These are phyloP conservation scores for Carex littledalei DNA, from an alignment of 176 grass and related monocot genomes.

Conservation along the genomic window DNA sequence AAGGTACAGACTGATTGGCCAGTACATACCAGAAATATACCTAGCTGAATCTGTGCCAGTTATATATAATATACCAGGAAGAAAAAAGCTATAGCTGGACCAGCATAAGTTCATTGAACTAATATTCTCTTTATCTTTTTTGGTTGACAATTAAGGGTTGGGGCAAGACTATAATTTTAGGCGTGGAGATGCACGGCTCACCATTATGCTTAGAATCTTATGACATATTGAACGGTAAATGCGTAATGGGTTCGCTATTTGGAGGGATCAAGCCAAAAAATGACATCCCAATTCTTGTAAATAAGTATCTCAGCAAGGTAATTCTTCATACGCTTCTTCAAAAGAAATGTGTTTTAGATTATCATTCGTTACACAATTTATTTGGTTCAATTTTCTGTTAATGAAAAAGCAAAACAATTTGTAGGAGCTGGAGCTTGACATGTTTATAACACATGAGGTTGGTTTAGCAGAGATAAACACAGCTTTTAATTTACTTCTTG, in stretches of 20 bases:
- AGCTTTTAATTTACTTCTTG: constrained; percentile 54
- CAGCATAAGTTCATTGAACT: not conserved
- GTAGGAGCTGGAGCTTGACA: constrained; percentile 64
- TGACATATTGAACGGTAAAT: constrained; percentile 47
- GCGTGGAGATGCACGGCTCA: constrained; percentile 20
- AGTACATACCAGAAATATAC: not conserved
- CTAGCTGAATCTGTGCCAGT: not conserved
- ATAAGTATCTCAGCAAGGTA: constrained; percentile 64
- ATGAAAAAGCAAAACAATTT: not conserved
- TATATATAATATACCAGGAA: not conserved
- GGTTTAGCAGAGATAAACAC: constrained; percentile 57
- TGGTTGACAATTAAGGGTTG: constrained; percentile 34
- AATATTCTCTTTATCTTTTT: not conserved
- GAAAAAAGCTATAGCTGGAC: not conserved
- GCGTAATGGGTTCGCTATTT: constrained; percentile 45
- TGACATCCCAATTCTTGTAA: constrained; percentile 59
- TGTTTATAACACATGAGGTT: constrained; percentile 57
- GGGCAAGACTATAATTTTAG: constrained; percentile 68
- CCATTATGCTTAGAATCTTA: constrained; percentile 28
- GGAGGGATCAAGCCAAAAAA: constrained; percentile 69
- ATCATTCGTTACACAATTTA: not conserved
- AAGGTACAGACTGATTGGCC: constrained; percentile 11
- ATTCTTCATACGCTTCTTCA: not conserved
- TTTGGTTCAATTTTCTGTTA: not conserved
- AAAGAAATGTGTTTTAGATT: not conserved